These are phyloP conservation scores for Physcomitrium patens DNA, from an alignment of 225 moss, liverwort and hornwort genomes.

Conservation along the genomic window DNA sequence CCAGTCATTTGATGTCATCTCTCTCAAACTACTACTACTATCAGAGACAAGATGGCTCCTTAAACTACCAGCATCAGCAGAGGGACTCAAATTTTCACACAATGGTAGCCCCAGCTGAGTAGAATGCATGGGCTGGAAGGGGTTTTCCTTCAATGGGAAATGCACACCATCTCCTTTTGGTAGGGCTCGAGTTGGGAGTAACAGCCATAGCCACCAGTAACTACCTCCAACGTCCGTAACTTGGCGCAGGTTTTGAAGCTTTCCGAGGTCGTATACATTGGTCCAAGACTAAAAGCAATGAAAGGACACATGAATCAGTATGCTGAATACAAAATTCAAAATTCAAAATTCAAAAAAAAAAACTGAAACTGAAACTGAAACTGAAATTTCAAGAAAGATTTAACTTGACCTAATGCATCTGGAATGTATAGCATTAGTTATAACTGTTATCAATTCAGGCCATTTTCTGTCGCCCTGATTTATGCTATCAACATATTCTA, in stretches of 20 bases:
- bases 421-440: not conserved
- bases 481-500: not conserved
- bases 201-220: conserved; percentile 64
- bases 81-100: conserved; percentile 16
- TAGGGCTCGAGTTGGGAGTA: conserved; percentile 58
- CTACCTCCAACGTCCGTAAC: conserved; percentile 59
- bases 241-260: conserved; percentile 64
- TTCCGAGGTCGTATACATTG: conserved; percentile 70
- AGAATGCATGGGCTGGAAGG: conserved; percentile 25
- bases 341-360: too few relatives aligned
- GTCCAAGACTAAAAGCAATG: conserved; percentile 61
- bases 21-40: conserved; percentile 33
- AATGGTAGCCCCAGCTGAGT: conserved; percentile 19
- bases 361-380: too few relatives aligned
- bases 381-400: not conserved
- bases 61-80: conserved; percentile 13
- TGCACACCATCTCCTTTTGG: conserved; percentile 66
- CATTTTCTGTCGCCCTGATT: not conserved
- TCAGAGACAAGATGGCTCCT: conserved; percentile 41
- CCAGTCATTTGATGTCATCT: conserved; percentile 46
- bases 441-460: not conserved
- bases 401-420: not conserved
- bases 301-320: conserved; percentile 23
- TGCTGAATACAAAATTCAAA: not conserved
- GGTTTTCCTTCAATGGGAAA: conserved; percentile 51